Evolutionary conservation across 352 stramenopile genomes (phyloP).

Genomic region (Phytopythium ostracodes): DNA sequence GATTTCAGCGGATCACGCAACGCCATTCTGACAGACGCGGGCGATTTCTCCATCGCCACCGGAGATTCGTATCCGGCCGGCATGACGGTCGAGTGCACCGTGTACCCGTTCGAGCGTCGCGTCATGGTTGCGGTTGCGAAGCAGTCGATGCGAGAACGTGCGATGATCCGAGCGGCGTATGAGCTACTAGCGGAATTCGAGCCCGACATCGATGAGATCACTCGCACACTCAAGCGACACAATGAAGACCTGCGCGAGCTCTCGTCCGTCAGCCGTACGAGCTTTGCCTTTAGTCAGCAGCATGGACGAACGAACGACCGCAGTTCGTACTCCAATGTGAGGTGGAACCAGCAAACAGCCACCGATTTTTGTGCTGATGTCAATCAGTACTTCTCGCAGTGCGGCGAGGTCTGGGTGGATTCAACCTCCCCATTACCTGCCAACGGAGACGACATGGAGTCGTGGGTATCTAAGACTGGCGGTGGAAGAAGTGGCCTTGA

Average conservation of each 20-base stretch:
- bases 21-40: constrained; percentile 12
- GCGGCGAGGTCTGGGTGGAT: constrained; percentile 35
- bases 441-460: not conserved
- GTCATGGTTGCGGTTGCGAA: constrained; percentile 30
- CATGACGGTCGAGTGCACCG: constrained; percentile 21
- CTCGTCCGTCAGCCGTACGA: not conserved
- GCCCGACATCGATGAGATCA: constrained; percentile 7
- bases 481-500: not conserved
- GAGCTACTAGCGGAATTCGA: constrained; percentile 3
- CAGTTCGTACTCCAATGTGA: not conserved
- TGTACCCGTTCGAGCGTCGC: constrained; percentile 34
- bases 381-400: constrained; percentile 29
- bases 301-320: not conserved
- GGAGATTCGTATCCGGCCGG: not conserved
- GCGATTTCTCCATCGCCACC: not conserved
- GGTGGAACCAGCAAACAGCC: not conserved
- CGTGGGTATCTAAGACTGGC: not conserved
- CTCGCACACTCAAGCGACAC: not conserved
- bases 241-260: not conserved
- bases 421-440: constrained; percentile 19
- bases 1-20: constrained; percentile 41
- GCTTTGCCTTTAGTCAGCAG: not conserved
- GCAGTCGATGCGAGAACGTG: constrained; percentile 13
- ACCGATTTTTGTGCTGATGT: constrained; percentile 25
- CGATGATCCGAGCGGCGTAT: constrained; percentile 48